Conservation (phyloP, 2,329 filamentous ascomycete species). For the Pseudocercospora musae region DNA sequence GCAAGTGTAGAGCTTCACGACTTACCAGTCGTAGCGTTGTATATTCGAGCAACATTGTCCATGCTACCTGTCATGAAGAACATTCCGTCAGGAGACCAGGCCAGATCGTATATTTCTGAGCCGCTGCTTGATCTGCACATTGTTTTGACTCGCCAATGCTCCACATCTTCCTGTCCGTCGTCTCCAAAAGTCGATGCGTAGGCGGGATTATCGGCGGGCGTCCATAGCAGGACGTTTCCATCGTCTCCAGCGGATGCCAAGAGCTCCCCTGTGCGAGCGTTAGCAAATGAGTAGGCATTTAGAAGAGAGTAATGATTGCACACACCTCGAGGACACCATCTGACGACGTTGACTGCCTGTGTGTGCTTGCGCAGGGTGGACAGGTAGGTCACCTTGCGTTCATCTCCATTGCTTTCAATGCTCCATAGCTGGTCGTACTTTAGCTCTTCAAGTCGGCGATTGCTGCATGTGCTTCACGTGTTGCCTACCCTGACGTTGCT, state of each 20-base stretch:
- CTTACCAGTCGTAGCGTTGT: conserved; percentile 84
- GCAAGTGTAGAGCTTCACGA: neutral
- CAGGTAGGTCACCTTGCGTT: conserved; percentile 85
- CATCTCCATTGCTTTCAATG: conserved; percentile 78
- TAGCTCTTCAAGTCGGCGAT: conserved; percentile 2
- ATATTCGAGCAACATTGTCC: conserved; percentile 97
- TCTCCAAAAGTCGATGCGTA: conserved; percentile 67
- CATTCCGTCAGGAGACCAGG: conserved; percentile 94
- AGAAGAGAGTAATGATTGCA: neutral
- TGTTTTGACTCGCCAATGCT: conserved; percentile 93
- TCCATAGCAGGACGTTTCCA: conserved; percentile 95
- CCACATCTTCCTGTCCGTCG: conserved; percentile 85
- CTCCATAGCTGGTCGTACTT: conserved; percentile 72
- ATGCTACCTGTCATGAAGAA: conserved; percentile 99
- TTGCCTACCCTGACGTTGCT: conserved; percentile 83
- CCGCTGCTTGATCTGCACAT: conserved; percentile 89
- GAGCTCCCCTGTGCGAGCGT: conserved; percentile 67
- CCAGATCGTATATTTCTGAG: conserved; percentile 95
- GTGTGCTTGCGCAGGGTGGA: conserved; percentile 91
- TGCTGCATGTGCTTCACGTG: neutral
- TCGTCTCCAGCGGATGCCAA: conserved; percentile 95
- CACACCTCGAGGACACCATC: conserved; percentile 89
- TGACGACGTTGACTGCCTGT: conserved; percentile 95
- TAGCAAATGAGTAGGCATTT: neutral
- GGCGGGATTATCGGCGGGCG: conserved; percentile 73